These are phyloP conservation scores for Penstemon davidsonii DNA, from an alignment of 257 asterid species.

Conservation along the genomic window DNA sequence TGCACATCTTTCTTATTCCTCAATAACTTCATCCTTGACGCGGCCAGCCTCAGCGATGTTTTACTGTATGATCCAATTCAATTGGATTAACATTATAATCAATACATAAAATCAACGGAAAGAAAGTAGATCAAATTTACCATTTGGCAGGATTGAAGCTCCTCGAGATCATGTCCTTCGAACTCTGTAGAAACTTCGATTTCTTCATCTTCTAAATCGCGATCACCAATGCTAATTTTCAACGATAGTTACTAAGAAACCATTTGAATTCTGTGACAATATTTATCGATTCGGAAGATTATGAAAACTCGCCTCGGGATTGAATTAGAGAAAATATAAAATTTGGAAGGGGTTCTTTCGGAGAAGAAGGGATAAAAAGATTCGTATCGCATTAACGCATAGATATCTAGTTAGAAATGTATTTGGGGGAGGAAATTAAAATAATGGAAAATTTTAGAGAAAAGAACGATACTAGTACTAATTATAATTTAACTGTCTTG, in stretches of 20 bases:
- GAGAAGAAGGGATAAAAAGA: not conserved
- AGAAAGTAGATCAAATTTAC: conserved; percentile 35
- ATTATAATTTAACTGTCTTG: not conserved
- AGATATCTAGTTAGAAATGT: too few species aligned
- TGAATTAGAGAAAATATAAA: not conserved
- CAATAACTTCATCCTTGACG: conserved; percentile 74
- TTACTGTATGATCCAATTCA: conserved; percentile 61
- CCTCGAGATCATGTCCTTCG: conserved; percentile 70
- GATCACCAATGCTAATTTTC: conserved; percentile 16
- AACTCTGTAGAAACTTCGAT: conserved; percentile 64
- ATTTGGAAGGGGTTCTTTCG: not conserved
- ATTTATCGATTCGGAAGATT: not conserved
- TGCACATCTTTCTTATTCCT: conserved; percentile 83
- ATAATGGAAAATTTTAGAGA: not conserved
- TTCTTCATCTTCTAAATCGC: conserved; percentile 55
- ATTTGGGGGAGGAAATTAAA: not conserved
- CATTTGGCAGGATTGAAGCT: conserved; percentile 89
- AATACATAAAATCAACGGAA: not conserved
- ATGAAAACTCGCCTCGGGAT: not conserved
- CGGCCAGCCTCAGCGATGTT: conserved; percentile 67
- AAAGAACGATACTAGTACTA: too few species aligned
- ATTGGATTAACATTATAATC: conserved; percentile 6
- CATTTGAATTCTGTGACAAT: not conserved
- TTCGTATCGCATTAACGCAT: too few species aligned
- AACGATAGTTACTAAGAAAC: conserved; percentile 19